Base-by-base conservation (phyloP, 2,329 filamentous ascomycete genomes). In the Ascomycota sp. region DNA sequence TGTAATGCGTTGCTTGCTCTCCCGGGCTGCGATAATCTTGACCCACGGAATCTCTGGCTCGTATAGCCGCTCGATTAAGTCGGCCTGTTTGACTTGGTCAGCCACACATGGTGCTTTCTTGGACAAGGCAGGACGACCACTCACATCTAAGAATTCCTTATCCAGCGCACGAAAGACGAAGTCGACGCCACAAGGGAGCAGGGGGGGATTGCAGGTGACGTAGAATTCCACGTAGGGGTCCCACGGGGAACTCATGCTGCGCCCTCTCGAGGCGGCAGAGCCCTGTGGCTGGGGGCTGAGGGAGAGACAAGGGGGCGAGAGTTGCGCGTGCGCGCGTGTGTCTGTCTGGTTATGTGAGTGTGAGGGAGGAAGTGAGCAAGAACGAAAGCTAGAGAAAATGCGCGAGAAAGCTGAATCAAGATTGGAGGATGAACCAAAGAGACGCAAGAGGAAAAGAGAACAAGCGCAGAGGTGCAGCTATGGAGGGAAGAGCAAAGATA, bases 201-300 rank as follows among this genome's bases (percentile, higher is more conserved):
- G 32, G 1, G 49, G 50, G 5, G 51, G 51, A 31, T 53, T 51
- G 25, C 43, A 48, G 5, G 43, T 36, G 4, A 51, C 31, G 37
- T 51, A 52, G 15, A 51, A 54, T 25, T 55, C 51, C 4, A 36
- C 33, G 17, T n/a, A n/a, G n/a, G n/a, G n/a, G n/a, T n/a, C n/a
- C n/a, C n/a, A n/a, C n/a, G n/a, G n/a, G n/a, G n/a, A n/a, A n/a
- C n/a, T n/a, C n/a, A n/a, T n/a, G n/a, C n/a, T n/a, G n/a, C n/a
- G n/a, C n/a, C n/a, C n/a, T n/a, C n/a, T n/a, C n/a, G n/a, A n/a
- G n/a, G n/a, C n/a, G n/a, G n/a, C n/a, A n/a, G n/a, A n/a, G n/a
- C n/a, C n/a, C n/a, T n/a, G n/a, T n/a, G n/a, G n/a, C n/a, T n/a
- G n/a, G 19, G 32, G 5, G 20, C 31, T 5, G 7, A 22, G 13